A percentile compares a stretch with the other conserved stretches of the same genome.
Conservation (phyloP, 2,329 filamentous ascomycete species). For the Venturia aucupariae region DNA sequence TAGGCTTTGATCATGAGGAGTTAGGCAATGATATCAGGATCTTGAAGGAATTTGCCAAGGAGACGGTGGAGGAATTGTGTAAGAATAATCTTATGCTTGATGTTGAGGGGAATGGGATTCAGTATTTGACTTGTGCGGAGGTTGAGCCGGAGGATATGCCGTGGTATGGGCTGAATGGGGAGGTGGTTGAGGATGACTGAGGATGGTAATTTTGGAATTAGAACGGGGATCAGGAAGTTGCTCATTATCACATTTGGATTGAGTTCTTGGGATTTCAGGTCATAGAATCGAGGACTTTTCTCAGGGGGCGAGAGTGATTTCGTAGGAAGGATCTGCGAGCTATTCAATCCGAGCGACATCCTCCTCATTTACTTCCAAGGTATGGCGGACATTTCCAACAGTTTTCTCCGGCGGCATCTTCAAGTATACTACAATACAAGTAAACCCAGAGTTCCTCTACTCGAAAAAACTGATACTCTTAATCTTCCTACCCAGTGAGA, state of each 20-base stretch:
- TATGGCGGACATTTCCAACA: too few relatives aligned
- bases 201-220: neutral
- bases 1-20: neutral
- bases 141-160: neutral
- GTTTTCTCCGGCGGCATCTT: too few relatives aligned
- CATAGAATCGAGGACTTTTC: too few relatives aligned
- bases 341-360: too few relatives aligned
- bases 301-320: too few relatives aligned
- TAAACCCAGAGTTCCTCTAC: too few relatives aligned
- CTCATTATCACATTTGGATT: neutral
- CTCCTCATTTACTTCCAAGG: too few relatives aligned
- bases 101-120: neutral
- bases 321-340: too few relatives aligned
- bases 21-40: neutral
- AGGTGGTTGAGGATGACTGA: neutral
- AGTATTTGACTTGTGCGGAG: slow-evolving; percentile 3
- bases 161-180: neutral
- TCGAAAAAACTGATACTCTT: too few relatives aligned
- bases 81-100: slow-evolving; percentile 6
- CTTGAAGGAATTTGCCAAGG: neutral
- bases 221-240: neutral
- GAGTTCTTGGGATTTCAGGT: too few relatives aligned
- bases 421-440: too few relatives aligned
- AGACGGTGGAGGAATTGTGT: neutral
- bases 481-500: too few relatives aligned